Base-by-base conservation (phyloP, 2,329 filamentous ascomycete genomes). In the Penicillium carneum region DNA sequence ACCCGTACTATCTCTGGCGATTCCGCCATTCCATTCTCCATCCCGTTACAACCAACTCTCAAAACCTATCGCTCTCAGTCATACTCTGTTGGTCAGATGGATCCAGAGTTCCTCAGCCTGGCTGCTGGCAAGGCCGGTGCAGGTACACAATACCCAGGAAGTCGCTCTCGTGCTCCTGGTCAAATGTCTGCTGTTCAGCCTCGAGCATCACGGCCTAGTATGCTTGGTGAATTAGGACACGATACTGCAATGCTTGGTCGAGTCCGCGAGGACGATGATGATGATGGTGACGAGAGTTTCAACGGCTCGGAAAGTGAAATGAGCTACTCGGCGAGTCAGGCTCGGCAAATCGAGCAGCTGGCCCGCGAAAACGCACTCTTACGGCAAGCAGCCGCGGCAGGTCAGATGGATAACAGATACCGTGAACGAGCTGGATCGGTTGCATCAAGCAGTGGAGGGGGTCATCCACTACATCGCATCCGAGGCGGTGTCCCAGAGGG, bases 41-140 rank as follows among this genome's bases (percentile, higher is more conserved):
- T 96, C 67, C 93, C 93, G 4, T 83, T 96, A 20, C 91, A 96
- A 65, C 93, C 94, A 0, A 95, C 92, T 0, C 91, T 91, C 1
- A 98, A 98, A 77, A 93, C 92, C 1, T 95, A 96, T 71, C 89
- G 95, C 45, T 99, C 95, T 6, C 92, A 97, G 77, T 98, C 95
- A 4, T 98, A 98, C 77, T 98, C 94, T 0, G 94, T 96, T 49
- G 93, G 93, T 4, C 93, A 97, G 74, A 83, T 93, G 63, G 93
- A 97, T 55, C 85, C 88, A 0, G 91, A 94, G 61, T 72, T 74
- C 23, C 55, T 76, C 16, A 72, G 66, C 26, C 58, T 77, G 20
- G 69, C 76, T 59, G 70, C 75, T n/a, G 75, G 69, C 43, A 77
- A 74, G 59, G 65, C 72, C 9, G 62, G 70, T 42, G 67, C 72